These are phyloP conservation scores for Leishmania aethiopica DNA, from an alignment of 208 protist species.

Conservation along the genomic window DNA sequence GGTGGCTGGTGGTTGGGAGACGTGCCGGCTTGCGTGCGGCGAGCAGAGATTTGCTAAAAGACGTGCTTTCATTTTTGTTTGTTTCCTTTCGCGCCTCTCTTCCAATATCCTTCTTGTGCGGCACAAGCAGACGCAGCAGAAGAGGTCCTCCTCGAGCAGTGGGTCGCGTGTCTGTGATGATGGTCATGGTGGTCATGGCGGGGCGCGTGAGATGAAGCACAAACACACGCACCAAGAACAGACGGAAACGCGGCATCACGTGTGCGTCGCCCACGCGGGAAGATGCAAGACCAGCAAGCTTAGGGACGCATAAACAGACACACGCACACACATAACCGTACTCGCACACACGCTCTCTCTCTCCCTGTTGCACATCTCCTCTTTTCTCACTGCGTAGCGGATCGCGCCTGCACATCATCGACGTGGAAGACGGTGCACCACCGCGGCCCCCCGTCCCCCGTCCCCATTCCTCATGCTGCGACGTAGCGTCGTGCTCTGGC, in stretches of 20 bases:
- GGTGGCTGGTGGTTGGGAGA: background rate
- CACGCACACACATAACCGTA: background rate
- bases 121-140: too few relatives aligned
- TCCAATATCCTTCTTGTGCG: background rate
- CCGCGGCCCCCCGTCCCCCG: background rate
- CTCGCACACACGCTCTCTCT: background rate
- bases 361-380: background rate
- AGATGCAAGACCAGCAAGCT: background rate
- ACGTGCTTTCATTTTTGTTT: constrained; percentile 2
- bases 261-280: background rate
- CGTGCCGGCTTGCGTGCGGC: background rate
- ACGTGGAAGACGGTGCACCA: background rate
- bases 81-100: constrained; percentile 25
- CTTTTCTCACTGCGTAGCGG: background rate
- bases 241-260: background rate
- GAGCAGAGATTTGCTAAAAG: background rate
- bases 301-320: background rate
- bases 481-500: constrained; percentile 15
- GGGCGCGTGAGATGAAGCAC: background rate
- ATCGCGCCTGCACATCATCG: background rate
- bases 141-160: too few relatives aligned
- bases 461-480: constrained; percentile 22
- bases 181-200: background rate
- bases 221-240: background rate
- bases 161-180: background rate